A percentile compares a stretch with the other conserved stretches of the same genome.
Conservation (phyloP, 495 filamentous ascomycete genomes). For the Lophiostoma macrostomum region DNA sequence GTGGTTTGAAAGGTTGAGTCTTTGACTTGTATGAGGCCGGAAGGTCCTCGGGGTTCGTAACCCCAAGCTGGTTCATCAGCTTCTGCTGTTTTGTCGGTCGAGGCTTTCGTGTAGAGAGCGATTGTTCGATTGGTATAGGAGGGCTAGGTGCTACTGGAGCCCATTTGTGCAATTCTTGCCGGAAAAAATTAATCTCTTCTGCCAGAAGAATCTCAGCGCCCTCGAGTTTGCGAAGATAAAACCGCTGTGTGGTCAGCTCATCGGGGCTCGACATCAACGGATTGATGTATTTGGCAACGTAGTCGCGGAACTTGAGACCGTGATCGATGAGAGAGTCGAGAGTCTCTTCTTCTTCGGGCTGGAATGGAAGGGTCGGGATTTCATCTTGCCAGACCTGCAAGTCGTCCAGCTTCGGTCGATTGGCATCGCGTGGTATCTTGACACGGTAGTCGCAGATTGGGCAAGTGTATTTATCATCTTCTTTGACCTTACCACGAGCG, state of each 20-base stretch:
- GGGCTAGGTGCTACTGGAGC: conserved; percentile 82
- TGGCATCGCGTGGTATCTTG: conserved; percentile 97
- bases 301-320: conserved; percentile 78
- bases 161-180: conserved; percentile 95
- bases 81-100: conserved; percentile 97
- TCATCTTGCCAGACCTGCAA: conserved; percentile 84
- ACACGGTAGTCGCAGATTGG: conserved; percentile 97
- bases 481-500: conserved; percentile 93
- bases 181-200: conserved; percentile 95
- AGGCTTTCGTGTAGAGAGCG: conserved; percentile 93
- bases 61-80: conserved; percentile 80
- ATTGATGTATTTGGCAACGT: conserved; percentile 76
- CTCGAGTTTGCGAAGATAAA: conserved; percentile 97
- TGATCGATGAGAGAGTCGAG: conserved; percentile 80
- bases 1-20: conserved; percentile 41
- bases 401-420: conserved; percentile 92
- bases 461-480: conserved; percentile 97
- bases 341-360: conserved; percentile 88
- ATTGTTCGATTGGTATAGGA: conserved; percentile 78
- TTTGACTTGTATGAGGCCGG: conserved; percentile 77
- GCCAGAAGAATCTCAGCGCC: conserved; percentile 91
- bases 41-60: conserved; percentile 83
- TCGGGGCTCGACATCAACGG: conserved; percentile 74
- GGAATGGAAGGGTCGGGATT: conserved; percentile 80
- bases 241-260: conserved; percentile 87